These are phyloP conservation scores for Boletus huronensis DNA, from an alignment of 768 basidiomycete genomes.

Conservation along the genomic window DNA sequence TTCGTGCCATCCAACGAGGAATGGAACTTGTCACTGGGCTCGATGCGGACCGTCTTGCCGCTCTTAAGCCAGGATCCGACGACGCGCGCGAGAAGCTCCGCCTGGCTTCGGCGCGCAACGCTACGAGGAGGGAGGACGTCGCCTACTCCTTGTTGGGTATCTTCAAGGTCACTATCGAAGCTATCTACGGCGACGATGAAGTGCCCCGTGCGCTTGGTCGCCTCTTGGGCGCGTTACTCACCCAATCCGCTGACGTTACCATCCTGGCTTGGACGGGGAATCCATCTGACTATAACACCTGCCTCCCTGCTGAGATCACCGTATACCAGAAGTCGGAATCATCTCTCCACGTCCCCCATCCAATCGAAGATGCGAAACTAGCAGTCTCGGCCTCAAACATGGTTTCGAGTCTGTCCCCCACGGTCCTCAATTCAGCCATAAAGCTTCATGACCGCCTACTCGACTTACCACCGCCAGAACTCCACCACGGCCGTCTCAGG, in stretches of 20 bases:
- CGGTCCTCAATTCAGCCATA: not conserved
- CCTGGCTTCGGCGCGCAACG: constrained; percentile 19
- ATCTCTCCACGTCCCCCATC: not conserved
- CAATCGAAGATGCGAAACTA: not conserved
- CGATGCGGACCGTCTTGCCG: not conserved
- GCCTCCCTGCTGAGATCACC: constrained; percentile 18
- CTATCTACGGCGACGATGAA: not conserved
- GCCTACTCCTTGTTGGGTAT: constrained; percentile 23
- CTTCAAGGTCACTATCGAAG: not conserved
- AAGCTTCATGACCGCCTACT: constrained; percentile 5
- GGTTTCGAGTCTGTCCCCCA: not conserved
- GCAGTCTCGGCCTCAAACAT: not conserved
- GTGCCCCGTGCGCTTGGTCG: not conserved
- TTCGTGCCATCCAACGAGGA: constrained; percentile 6
- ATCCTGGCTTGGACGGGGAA: constrained; percentile 19
- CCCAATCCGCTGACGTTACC: constrained; percentile 12
- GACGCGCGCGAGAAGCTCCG: constrained; percentile 17
- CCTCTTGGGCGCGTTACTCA: not conserved
- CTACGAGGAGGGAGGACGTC: constrained; percentile 20
- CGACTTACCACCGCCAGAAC: constrained; percentile 4
- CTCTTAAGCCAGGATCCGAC: constrained; percentile 8
- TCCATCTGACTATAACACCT: constrained; percentile 19
- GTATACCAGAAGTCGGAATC: constrained; percentile 6
- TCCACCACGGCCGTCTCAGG: constrained; percentile 10
- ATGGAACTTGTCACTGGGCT: constrained; percentile 17